phyloP scores from a whole-genome alignment of 306 rosid species.

The Prosopis cineraria region DNA sequence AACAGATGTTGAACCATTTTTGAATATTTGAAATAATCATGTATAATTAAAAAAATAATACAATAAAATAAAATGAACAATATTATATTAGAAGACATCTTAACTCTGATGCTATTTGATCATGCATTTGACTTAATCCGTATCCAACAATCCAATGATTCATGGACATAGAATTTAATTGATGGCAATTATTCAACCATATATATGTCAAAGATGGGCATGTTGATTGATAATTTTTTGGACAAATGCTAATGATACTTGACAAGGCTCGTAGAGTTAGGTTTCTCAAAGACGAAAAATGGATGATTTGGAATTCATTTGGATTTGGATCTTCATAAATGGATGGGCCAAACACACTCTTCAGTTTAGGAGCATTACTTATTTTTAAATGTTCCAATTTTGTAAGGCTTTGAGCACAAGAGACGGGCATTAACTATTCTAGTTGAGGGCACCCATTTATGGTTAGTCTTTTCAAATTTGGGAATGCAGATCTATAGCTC shows the following conservation, averaged over 20 bases:
- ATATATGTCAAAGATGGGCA: not conserved
- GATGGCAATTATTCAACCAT: too few relatives aligned
- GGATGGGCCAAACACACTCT: not conserved
- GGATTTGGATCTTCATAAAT: not conserved
- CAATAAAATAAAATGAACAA: too few relatives aligned
- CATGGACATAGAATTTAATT: not conserved
- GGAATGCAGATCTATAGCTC: not conserved
- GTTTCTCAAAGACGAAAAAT: not conserved
- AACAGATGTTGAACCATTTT: too few relatives aligned
- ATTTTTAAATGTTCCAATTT: not conserved
- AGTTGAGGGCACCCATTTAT: not conserved
- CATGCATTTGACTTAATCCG: not conserved
- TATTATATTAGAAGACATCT: too few relatives aligned
- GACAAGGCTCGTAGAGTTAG: fast-evolving
- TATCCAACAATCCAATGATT: not conserved
- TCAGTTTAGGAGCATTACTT: too few relatives aligned
- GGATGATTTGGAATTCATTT: not conserved
- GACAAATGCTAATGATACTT: not conserved
- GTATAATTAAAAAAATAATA: too few relatives aligned
- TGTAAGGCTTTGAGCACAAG: not conserved
- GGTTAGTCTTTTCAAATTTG: not conserved
- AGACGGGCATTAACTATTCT: not conserved
- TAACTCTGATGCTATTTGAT: not conserved
- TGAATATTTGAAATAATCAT: too few relatives aligned
- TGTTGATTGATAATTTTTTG: not conserved